A percentile compares a stretch with the other conserved stretches of the same genome.
These are phyloP conservation scores for Xylaria hypoxylon DNA, from an alignment of 2,329 filamentous ascomycete species.

Conservation along the genomic window DNA sequence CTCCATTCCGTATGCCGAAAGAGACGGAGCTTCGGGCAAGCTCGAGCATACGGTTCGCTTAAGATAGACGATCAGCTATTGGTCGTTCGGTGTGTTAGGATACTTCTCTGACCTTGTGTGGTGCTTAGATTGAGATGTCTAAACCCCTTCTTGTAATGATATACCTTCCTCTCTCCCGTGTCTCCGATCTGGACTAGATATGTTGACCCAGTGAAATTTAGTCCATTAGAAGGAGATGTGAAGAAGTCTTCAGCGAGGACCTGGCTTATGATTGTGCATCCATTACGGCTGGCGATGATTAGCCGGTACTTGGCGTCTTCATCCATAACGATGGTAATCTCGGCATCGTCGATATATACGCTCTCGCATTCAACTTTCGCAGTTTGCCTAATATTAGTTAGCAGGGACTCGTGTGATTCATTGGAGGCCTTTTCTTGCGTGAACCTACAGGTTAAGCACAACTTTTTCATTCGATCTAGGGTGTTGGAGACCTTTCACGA, in stretches of 20 bases:
- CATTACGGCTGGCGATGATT: constrained; percentile 43
- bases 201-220: constrained; percentile 33
- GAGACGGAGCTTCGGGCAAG: constrained; percentile 34
- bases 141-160: constrained; percentile 36
- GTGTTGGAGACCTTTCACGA: constrained; percentile 34
- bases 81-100: neutral
- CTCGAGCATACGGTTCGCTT: constrained; percentile 38
- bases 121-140: constrained; percentile 33
- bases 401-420: neutral
- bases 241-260: constrained; percentile 37
- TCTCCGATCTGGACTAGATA: constrained; percentile 39
- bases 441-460: constrained; percentile 30
- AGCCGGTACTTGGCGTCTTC: constrained; percentile 38
- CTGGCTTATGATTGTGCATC: constrained; percentile 44
- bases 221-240: constrained; percentile 16
- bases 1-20: constrained; percentile 21
- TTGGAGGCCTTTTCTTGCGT: neutral
- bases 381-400: constrained; percentile 37
- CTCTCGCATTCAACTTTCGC: constrained; percentile 42
- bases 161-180: constrained; percentile 31
- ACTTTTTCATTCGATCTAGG: constrained; percentile 35
- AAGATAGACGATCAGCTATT: constrained; percentile 17
- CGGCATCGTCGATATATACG: constrained; percentile 41
- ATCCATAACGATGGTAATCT: constrained; percentile 41
- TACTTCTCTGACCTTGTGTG: constrained; percentile 29